A percentile compares a stretch with the other conserved stretches of the same genome.
Conservation (phyloP, 306 rosid species). For the Acacia melanoxylon region DNA sequence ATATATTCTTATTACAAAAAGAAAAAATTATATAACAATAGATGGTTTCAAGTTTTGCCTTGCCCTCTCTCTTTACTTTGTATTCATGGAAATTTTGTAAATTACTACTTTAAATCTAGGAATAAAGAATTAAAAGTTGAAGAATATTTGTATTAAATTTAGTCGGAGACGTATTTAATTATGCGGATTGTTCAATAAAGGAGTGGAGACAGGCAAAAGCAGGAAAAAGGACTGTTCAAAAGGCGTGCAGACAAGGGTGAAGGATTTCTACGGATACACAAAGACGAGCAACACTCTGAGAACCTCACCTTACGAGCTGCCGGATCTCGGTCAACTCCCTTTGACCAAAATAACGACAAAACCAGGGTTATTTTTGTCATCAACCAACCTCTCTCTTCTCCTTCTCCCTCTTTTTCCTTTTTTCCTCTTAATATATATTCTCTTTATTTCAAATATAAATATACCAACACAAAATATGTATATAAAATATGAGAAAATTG, state of each 20-base stretch:
- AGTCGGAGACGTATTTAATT: neutral
- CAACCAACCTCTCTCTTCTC: too few relatives aligned
- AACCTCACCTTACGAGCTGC: constrained; percentile 27
- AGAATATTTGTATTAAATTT: neutral
- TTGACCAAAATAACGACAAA: constrained; percentile 46
- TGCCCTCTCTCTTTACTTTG: too few relatives aligned
- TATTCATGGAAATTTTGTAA: neutral
- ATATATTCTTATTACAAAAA: too few relatives aligned
- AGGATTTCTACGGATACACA: constrained; percentile 30
- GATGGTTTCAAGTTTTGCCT: too few relatives aligned
- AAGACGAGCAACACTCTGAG: constrained; percentile 7
- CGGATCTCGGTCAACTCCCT: constrained; percentile 70
- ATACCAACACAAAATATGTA: too few relatives aligned
- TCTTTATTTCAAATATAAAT: too few relatives aligned
- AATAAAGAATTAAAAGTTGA: neutral
- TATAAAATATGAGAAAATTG: too few relatives aligned
- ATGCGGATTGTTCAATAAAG: neutral
- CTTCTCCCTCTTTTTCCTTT: too few relatives aligned
- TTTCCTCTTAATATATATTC: too few relatives aligned
- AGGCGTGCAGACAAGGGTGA: constrained; percentile 52
- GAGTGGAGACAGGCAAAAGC: neutral
- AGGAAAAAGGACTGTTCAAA: constrained; percentile 30
- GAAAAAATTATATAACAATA: too few relatives aligned
- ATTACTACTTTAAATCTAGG: neutral
- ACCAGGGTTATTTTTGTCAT: constrained; percentile 29